These are phyloP conservation scores for Mycosphaerelloides madeirae DNA, from an alignment of 2,329 filamentous ascomycete species.

Conservation along the genomic window DNA sequence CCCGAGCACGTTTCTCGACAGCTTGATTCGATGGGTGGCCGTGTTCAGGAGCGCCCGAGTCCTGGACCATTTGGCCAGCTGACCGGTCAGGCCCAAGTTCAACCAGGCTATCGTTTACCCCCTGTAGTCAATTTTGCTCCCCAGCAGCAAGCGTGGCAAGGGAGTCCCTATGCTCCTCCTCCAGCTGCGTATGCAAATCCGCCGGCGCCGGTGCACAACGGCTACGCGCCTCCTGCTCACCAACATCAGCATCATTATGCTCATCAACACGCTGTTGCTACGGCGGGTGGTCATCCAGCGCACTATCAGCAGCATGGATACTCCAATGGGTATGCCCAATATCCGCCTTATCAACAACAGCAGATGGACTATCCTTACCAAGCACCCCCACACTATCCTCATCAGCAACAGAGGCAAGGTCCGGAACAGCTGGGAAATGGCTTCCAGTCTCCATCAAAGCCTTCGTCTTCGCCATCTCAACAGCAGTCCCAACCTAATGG, in stretches of 20 bases:
- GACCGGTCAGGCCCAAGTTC: constrained; percentile 40
- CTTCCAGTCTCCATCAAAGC: constrained; percentile 27
- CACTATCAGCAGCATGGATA: constrained; percentile 13
- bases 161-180: constrained; percentile 22
- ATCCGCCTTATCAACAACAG: constrained; percentile 7
- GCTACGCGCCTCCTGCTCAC: constrained; percentile 21
- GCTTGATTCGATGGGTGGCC: constrained; percentile 17
- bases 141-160: constrained; percentile 30
- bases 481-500: constrained; percentile 11
- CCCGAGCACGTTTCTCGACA: constrained; percentile 26
- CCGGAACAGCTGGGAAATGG: constrained; percentile 29
- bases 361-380: constrained; percentile 13
- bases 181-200: constrained; percentile 19
- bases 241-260: constrained; percentile 31
- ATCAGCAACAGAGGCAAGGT: constrained; percentile 14
- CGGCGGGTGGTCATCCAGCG: constrained; percentile 22
- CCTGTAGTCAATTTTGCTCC: constrained; percentile 28
- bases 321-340: neutral
- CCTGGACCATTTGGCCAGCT: constrained; percentile 24
- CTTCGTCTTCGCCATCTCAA: constrained; percentile 17
- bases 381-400: constrained; percentile 5
- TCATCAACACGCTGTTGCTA: constrained; percentile 31
- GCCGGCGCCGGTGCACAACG: constrained; percentile 16
- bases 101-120: constrained; percentile 34
- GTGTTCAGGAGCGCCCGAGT: constrained; percentile 11